These are phyloP conservation scores for Colletotrichum tamarilloi DNA, from an alignment of 2,329 filamentous ascomycete species.

Conservation along the genomic window DNA sequence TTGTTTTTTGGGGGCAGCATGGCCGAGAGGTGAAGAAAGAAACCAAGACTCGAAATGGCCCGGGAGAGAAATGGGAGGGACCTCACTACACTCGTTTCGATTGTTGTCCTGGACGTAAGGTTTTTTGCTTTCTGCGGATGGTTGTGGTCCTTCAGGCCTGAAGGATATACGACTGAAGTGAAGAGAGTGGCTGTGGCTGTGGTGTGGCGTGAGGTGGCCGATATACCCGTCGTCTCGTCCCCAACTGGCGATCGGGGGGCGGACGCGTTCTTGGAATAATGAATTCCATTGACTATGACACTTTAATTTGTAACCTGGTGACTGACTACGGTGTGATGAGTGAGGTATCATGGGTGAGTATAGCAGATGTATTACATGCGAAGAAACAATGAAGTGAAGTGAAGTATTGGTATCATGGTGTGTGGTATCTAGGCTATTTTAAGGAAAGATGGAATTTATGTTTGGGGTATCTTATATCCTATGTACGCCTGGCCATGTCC, in stretches of 20 bases:
- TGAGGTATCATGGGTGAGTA: background rate
- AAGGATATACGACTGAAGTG: background rate
- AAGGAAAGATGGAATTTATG: background rate
- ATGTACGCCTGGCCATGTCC: too few species aligned
- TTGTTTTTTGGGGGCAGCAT: constrained; percentile 17
- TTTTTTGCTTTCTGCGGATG: background rate
- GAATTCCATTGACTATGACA: constrained; percentile 2
- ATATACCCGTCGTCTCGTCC: constrained; percentile 30
- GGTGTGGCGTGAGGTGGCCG: constrained; percentile 14
- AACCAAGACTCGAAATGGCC: background rate
- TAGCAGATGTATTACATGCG: background rate
- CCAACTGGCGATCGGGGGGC: background rate
- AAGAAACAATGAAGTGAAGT: background rate
- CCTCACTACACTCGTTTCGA: constrained; percentile 32
- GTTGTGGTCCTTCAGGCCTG: background rate
- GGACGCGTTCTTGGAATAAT: constrained; percentile 28
- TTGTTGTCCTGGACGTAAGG: background rate
- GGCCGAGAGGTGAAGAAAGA: background rate
- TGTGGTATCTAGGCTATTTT: background rate
- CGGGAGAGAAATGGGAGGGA: constrained; percentile 3
- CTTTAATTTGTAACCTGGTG: background rate
- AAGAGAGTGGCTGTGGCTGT: background rate
- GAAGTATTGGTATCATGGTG: background rate
- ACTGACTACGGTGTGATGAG: background rate
- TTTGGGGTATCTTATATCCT: too few species aligned